Evolutionary conservation across 2,329 filamentous ascomycete species (phyloP).

Genomic region (Cadophora luteo-olivacea): DNA sequence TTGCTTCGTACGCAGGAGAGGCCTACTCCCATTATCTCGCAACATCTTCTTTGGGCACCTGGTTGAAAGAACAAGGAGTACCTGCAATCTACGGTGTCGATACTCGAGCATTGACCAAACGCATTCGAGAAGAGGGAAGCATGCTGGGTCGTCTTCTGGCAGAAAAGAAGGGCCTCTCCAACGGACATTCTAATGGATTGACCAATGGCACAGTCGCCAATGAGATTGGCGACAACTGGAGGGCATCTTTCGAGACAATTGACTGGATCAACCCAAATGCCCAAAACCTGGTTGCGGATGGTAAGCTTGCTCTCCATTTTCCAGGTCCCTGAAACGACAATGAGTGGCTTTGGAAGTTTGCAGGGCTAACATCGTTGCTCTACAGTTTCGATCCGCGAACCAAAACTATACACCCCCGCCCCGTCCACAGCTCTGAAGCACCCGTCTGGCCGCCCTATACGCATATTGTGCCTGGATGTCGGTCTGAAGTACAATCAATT

Average conservation of each 20-base stretch:
- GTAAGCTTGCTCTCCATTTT: conserved; percentile 61
- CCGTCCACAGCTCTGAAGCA: conserved; percentile 77
- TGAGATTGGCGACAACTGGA: conserved; percentile 48
- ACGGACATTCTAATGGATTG: conserved; percentile 49
- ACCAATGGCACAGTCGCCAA: conserved; percentile 47
- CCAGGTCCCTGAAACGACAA: conserved; percentile 14
- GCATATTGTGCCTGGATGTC: conserved; percentile 92
- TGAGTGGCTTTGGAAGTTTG: neutral
- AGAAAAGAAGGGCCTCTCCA: conserved; percentile 61
- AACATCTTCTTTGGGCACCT: conserved; percentile 85
- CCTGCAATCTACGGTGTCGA: conserved; percentile 96
- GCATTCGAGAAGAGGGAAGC: conserved; percentile 90
- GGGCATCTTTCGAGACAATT: conserved; percentile 73
- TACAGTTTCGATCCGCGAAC: conserved; percentile 85
- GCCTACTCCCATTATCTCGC: conserved; percentile 96
- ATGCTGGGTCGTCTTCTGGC: conserved; percentile 93
- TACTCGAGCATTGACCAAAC: conserved; percentile 91
- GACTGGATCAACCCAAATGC: conserved; percentile 93
- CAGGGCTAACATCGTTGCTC: conserved; percentile 48
- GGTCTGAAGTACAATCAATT: conserved; percentile 99
- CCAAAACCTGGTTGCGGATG: conserved; percentile 92
- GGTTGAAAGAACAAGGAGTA: conserved; percentile 95
- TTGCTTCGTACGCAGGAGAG: conserved; percentile 91
- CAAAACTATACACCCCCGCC: conserved; percentile 84
- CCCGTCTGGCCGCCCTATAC: conserved; percentile 84